These are phyloP conservation scores for Bjerkandera adusta DNA, from an alignment of 1,284 basidiomycete genomes.

Conservation along the genomic window DNA sequence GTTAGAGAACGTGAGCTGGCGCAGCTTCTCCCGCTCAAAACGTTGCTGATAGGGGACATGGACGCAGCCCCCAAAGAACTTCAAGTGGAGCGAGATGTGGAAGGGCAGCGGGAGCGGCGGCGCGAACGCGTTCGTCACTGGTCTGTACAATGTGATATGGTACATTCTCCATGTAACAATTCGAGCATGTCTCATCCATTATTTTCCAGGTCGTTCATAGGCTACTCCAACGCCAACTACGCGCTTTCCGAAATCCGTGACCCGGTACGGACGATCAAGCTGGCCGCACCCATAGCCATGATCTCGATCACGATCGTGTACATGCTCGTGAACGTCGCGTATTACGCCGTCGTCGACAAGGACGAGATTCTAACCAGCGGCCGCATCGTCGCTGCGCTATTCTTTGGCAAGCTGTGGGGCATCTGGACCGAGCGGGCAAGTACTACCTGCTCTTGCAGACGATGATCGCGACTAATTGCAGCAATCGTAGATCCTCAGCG, in stretches of 20 bases:
- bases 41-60: neutral
- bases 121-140: slow-evolving; percentile 55
- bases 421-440: slow-evolving; percentile 51
- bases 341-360: slow-evolving; percentile 67
- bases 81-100: slow-evolving; percentile 53
- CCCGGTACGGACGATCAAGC: slow-evolving; percentile 64
- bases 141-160: slow-evolving; percentile 70
- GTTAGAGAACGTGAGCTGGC: slow-evolving; percentile 38
- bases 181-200: neutral
- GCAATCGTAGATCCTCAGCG: slow-evolving; percentile 47
- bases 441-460: neutral
- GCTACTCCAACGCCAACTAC: slow-evolving; percentile 72
- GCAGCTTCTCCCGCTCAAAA: neutral
- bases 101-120: slow-evolving; percentile 44
- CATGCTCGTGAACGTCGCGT: slow-evolving; percentile 62
- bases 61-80: slow-evolving; percentile 43
- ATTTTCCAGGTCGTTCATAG: slow-evolving; percentile 56
- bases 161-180: slow-evolving; percentile 24
- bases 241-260: slow-evolving; percentile 66
- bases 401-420: slow-evolving; percentile 69
- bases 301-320: slow-evolving; percentile 52
- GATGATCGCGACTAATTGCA: neutral
- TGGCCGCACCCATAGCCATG: slow-evolving; percentile 65
- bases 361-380: slow-evolving; percentile 60
- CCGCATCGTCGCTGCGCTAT: slow-evolving; percentile 61